These are phyloP conservation scores for Musa troglodytarum DNA, from an alignment of 176 grass and related monocot species.

Conservation along the genomic window DNA sequence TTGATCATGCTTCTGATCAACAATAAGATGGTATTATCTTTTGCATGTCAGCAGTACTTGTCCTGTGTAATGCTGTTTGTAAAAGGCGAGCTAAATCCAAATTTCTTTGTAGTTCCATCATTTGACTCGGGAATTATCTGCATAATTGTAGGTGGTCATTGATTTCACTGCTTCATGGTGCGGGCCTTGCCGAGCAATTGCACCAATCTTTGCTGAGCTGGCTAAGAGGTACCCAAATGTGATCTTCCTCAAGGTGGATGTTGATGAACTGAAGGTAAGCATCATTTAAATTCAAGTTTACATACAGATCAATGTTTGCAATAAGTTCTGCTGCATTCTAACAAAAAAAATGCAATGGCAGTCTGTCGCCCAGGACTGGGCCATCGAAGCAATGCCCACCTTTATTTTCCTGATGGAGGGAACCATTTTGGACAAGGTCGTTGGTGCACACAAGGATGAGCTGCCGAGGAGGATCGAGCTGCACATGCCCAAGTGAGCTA, in stretches of 20 bases:
- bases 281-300: neutral
- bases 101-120: neutral
- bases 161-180: constrained; percentile 11
- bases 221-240: neutral
- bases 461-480: neutral
- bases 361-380: neutral
- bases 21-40: too few species aligned
- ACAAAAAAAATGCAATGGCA: neutral
- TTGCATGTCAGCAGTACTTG: too few species aligned
- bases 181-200: neutral
- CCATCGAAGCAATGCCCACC: constrained; percentile 4
- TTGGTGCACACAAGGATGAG: neutral
- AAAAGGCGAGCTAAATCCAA: neutral
- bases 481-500: neutral
- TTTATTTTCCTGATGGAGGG: constrained; percentile 6
- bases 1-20: too few species aligned
- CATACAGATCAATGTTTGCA: neutral
- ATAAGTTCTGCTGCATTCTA: neutral
- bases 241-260: constrained; percentile 7
- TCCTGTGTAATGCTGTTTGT: too few species aligned
- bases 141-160: neutral
- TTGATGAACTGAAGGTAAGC: constrained; percentile 4
- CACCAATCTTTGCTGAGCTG: constrained; percentile 1
- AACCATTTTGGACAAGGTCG: constrained; percentile 11
- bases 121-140: neutral